Conservation (phyloP, 257 asterid species). For the Solanum sitiens region DNA sequence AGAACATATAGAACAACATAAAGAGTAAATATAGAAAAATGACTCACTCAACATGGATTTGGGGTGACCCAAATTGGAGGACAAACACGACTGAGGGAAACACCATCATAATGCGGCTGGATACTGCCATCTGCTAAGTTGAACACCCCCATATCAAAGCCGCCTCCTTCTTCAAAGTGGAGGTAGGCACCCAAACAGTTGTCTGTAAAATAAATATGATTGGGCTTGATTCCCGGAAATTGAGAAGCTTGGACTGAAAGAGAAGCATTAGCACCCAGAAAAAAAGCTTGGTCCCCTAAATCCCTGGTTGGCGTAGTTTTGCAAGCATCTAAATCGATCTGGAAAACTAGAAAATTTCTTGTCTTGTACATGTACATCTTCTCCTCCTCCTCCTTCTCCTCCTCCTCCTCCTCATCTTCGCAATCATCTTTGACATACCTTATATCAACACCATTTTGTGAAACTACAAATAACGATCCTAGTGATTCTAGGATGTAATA, state of each 20-base stretch:
- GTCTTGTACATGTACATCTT: neutral
- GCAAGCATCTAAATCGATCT: neutral
- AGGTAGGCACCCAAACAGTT: neutral
- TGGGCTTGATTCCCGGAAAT: neutral
- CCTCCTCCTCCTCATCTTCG: neutral
- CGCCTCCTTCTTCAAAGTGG: neutral
- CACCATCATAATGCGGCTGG: neutral
- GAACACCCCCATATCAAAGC: neutral
- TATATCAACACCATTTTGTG: neutral
- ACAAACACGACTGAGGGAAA: neutral
- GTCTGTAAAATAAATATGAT: neutral
- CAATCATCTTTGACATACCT: neutral
- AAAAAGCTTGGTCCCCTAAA: neutral
- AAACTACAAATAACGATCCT: neutral
- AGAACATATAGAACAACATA: neutral
- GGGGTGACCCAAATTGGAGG: neutral
- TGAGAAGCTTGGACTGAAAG: neutral
- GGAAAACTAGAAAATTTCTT: neutral
- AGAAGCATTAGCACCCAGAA: neutral
- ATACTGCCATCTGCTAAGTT: neutral
- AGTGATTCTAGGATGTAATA: neutral
- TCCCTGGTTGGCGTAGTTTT: neutral
- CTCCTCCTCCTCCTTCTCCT: neutral
- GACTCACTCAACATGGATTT: neutral
- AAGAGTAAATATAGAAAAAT: neutral